Percentiles rank a stretch among this genome's conserved stretches.
phyloP scores from a whole-genome alignment of 2,329 filamentous ascomycete genomes.

The Claviceps monticola region DNA sequence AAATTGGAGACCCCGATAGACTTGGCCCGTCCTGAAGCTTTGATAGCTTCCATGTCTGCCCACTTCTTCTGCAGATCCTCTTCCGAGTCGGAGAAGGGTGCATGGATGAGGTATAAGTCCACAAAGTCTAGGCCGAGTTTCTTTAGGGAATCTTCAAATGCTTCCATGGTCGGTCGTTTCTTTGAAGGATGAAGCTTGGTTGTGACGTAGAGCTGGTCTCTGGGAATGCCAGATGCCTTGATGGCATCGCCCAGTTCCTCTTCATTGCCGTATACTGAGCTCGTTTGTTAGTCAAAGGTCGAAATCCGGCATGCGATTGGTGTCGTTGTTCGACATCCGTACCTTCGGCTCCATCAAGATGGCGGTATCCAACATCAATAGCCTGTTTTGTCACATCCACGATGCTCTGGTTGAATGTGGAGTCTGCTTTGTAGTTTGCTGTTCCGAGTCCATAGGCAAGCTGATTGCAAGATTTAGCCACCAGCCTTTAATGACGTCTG shows the following conservation, averaged over 20 bases:
- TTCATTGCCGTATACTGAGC: conserved; percentile 52
- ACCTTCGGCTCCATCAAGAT: conserved; percentile 65
- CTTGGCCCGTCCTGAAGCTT: conserved; percentile 48
- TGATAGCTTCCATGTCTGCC: conserved; percentile 51
- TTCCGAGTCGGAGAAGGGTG: conserved; percentile 36
- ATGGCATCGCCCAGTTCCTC: conserved; percentile 59
- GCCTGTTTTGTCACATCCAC: conserved; percentile 41
- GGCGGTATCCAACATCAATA: conserved; percentile 54
- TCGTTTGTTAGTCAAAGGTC: not conserved
- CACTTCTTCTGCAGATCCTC: conserved; percentile 43
- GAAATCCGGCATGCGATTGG: not conserved
- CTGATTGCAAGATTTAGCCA: conserved; percentile 20
- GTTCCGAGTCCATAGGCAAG: conserved; percentile 62
- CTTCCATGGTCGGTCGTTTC: conserved; percentile 29
- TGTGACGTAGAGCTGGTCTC: conserved; percentile 55
- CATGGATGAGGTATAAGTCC: conserved; percentile 55
- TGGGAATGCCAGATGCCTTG: conserved; percentile 48
- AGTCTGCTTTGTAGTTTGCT: conserved; percentile 41
- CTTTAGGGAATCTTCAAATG: conserved; percentile 45
- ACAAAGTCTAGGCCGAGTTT: conserved; percentile 58
- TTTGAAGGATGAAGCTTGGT: conserved; percentile 38
- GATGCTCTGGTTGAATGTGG: conserved; percentile 40
- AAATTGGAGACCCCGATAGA: conserved; percentile 75
- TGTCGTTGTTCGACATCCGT: conserved; percentile 7
- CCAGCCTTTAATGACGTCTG: not conserved